Evolutionary conservation across 495 filamentous ascomycete species (phyloP).

Genomic region (Xylaria flabelliformis): DNA sequence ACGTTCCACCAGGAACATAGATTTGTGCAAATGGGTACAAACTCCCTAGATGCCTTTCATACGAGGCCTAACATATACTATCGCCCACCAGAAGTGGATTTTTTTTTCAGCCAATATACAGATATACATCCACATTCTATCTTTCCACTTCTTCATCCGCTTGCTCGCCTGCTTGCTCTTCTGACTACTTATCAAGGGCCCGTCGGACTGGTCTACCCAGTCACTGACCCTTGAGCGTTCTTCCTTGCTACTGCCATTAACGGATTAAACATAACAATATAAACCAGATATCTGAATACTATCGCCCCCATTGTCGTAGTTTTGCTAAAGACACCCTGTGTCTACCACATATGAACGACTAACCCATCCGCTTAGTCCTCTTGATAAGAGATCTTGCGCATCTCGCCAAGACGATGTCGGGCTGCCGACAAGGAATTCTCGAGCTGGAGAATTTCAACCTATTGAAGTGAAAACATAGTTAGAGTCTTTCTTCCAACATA

Average conservation of each 20-base stretch:
- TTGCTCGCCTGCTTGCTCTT: background rate
- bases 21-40: slow-evolving; percentile 8
- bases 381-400: slow-evolving; percentile 98
- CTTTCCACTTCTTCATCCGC: background rate
- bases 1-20: background rate
- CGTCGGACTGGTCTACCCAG: background rate
- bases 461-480: slow-evolving; percentile 24
- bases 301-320: background rate
- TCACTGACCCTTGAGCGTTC: background rate
- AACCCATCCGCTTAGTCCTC: slow-evolving; percentile 62
- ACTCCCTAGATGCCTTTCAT: background rate
- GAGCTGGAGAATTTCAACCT: slow-evolving; percentile 97
- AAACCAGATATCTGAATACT: background rate
- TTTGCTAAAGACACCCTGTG: background rate
- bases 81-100: slow-evolving; percentile 1
- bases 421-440: slow-evolving; percentile 87
- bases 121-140: slow-evolving; percentile 11
- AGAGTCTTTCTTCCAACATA: slow-evolving; percentile 19
- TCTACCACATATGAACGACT: background rate
- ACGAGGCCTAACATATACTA: background rate
- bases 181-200: background rate
- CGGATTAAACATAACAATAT: slow-evolving; percentile 6
- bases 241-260: slow-evolving; percentile 5
- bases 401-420: slow-evolving; percentile 86
- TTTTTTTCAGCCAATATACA: slow-evolving; percentile 13